Evolutionary conservation across 768 basidiomycete genomes (phyloP), one percentile per base, ranked within the genome.

Genomic region (Mycena crocata): DNA sequence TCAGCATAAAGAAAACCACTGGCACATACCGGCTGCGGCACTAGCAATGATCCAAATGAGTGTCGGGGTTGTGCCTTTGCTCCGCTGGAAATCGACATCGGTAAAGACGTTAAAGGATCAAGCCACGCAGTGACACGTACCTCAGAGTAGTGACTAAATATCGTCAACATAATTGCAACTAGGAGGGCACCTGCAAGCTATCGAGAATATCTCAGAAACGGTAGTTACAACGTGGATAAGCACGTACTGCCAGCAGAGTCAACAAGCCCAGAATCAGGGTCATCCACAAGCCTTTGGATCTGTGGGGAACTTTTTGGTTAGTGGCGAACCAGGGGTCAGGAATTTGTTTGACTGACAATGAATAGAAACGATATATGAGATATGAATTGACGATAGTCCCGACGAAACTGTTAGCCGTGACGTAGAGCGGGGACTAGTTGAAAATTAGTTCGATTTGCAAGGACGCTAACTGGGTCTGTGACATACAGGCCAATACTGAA

Each of bases 301-400:
- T 61, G 5, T 19, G 1, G 15, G 5, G 26, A 46, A 19, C 42
- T 17, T 9, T 9, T 37, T 37, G 9, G 9, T 37, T n/a, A n/a
- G 17, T 37, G 35, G 10, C 10, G 10, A 37, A 37, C n/a, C n/a
- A n/a, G n/a, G 17, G 17, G 35, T 37, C 10, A 9, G 17, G 17
- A 37, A 37, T 37, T 37, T 37, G 35, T 19, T 34, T 4, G n/a
- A 44, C 60, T 42, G 2, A 61, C 59, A 61, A 0, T 37, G 13
- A 5, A 21, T 61, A 61, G 19, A 51, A 61, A 2, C 59, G 59
- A 13, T 26, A 40, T n/a, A 61, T 51, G 19, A 61, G 59, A 34
- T 61, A 61, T 6, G 49, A 51, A 21, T 61, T 61, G 39, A 40
- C 35, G 39, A 31, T 31, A 12, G 17, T 10, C 30, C 34, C 59